Evolutionary conservation across 2,329 filamentous ascomycete species (phyloP).

Genomic region (Penicillium psychrosexuale): DNA sequence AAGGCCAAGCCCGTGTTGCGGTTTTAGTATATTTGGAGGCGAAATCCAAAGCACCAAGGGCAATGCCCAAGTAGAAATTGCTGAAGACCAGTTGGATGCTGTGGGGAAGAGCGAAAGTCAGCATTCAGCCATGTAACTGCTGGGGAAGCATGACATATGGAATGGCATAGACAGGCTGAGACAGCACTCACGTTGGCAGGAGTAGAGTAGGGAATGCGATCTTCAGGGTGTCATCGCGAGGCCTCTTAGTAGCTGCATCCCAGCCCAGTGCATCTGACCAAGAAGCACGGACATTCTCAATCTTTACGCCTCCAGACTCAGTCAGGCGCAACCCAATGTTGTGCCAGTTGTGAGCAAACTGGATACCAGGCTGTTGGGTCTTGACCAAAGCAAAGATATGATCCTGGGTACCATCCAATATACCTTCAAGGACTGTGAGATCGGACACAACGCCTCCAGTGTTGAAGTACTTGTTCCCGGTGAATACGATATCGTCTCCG

Average conservation of each 20-base stretch:
- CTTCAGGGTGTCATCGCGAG: slow-evolving; percentile 49
- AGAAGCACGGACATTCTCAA: slow-evolving; percentile 55
- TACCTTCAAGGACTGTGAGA: slow-evolving; percentile 63
- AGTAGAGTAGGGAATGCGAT: slow-evolving; percentile 58
- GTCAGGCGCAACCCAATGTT: slow-evolving; percentile 62
- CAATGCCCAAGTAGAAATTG: slow-evolving; percentile 65
- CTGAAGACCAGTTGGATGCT: slow-evolving; percentile 64
- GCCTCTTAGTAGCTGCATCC: slow-evolving; percentile 51
- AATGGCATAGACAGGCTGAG: background rate
- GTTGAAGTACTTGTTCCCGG: slow-evolving; percentile 64
- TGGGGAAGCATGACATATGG: background rate
- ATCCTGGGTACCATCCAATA: slow-evolving; percentile 55
- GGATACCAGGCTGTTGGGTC: slow-evolving; percentile 57
- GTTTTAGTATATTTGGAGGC: slow-evolving; percentile 57
- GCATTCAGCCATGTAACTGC: background rate
- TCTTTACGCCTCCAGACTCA: slow-evolving; percentile 62
- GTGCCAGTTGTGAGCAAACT: slow-evolving; percentile 59
- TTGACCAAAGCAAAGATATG: slow-evolving; percentile 63
- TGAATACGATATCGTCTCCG: slow-evolving; percentile 57
- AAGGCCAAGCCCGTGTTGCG: slow-evolving; percentile 62
- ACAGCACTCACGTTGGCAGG: slow-evolving; percentile 51
- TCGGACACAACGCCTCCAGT: slow-evolving; percentile 66
- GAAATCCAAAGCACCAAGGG: slow-evolving; percentile 55
- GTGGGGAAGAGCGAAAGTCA: background rate
- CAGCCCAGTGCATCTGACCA: slow-evolving; percentile 64